Percentiles rank a stretch among this genome's conserved stretches.
Evolutionary conservation across 495 filamentous ascomycete genomes (phyloP).

Genomic region (Endocarpon pusillum): DNA sequence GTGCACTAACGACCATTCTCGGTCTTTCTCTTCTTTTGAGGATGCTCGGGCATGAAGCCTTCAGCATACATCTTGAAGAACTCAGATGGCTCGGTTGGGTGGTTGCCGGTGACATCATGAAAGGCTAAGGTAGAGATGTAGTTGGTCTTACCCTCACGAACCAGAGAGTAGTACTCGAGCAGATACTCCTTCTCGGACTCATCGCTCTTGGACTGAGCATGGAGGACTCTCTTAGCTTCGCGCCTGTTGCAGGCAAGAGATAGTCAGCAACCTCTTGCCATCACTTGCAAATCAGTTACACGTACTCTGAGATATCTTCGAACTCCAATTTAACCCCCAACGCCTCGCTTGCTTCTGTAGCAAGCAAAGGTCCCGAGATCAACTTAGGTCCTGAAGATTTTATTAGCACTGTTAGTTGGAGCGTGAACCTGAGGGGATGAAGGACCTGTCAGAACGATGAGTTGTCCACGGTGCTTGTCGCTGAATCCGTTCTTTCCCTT

Average conservation of each 20-base stretch:
- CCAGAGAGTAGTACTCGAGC: constrained; percentile 40
- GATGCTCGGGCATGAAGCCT: constrained; percentile 29
- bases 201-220: constrained; percentile 24
- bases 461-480: constrained; percentile 36
- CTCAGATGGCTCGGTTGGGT: constrained; percentile 30
- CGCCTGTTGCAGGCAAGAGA: constrained; percentile 9
- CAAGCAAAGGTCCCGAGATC: constrained; percentile 32
- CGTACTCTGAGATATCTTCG: constrained; percentile 34
- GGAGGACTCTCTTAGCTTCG: constrained; percentile 30
- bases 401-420: neutral
- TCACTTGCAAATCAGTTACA: neutral
- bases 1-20: too few relatives aligned
- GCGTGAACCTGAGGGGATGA: neutral
- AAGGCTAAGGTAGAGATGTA: constrained; percentile 40
- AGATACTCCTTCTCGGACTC: constrained; percentile 33
- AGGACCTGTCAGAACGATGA: constrained; percentile 35
- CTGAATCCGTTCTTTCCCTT: constrained; percentile 37
- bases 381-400: constrained; percentile 29
- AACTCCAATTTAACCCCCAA: constrained; percentile 32
- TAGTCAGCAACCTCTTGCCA: constrained; percentile 2
- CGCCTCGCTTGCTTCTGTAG: constrained; percentile 29
- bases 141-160: constrained; percentile 41
- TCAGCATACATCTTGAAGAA: constrained; percentile 34
- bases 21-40: constrained; percentile 17
- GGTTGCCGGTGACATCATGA: constrained; percentile 33